phyloP scores from a whole-genome alignment of 257 asterid species.

The Perilla frutescens region DNA sequence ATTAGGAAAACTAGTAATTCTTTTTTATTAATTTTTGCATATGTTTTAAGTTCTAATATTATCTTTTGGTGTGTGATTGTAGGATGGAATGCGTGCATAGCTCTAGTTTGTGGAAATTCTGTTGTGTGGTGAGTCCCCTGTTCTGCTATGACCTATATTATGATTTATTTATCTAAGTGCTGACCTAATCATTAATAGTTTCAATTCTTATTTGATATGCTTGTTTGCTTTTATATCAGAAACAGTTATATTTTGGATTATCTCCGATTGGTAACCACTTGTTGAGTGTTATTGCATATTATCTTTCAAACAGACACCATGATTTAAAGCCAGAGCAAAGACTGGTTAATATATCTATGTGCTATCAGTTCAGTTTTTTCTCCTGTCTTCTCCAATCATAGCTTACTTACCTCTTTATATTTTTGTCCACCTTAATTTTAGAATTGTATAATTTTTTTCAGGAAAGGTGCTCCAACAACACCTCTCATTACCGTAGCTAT shows the following conservation, averaged over 20 bases:
- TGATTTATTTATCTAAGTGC: constrained; percentile 1
- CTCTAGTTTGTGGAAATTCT: constrained; percentile 95
- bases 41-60: constrained; percentile 9
- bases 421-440: constrained; percentile 5
- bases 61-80: constrained; percentile 30
- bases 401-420: neutral
- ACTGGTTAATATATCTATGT: neutral
- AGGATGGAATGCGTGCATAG: constrained; percentile 99
- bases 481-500: constrained; percentile 87
- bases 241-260: constrained; percentile 9
- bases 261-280: constrained; percentile 3
- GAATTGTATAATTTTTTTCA: constrained; percentile 38
- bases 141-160: constrained; percentile 2
- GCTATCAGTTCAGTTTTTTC: neutral
- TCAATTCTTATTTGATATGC: neutral
- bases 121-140: constrained; percentile 82
- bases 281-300: neutral
- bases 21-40: neutral
- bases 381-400: neutral
- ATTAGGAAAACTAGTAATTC: neutral
- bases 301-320: neutral
- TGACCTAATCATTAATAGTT: neutral
- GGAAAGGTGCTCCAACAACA: constrained; percentile 99
- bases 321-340: neutral
- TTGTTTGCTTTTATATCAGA: constrained; percentile 8